Conservation (phyloP, 495 filamentous ascomycete genomes). For the Podospora pseudocomata region DNA sequence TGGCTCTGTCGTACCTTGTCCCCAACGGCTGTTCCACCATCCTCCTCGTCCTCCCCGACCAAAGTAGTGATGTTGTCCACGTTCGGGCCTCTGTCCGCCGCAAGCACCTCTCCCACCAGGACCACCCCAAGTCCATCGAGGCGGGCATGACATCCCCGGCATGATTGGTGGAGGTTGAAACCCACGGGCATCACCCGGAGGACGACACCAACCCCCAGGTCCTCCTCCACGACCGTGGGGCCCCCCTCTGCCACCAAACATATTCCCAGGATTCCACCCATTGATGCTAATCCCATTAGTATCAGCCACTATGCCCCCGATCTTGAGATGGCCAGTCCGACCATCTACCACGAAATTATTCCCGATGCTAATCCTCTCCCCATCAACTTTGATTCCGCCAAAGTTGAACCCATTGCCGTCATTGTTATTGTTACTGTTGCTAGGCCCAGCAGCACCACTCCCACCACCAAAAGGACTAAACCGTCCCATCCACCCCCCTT, state of each 20-base stretch:
- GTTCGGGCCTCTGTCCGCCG: not conserved
- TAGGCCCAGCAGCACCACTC: not conserved
- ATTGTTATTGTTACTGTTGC: not conserved
- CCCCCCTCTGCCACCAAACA: slow-evolving; percentile 20
- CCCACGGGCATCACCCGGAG: not conserved
- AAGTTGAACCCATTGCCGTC: slow-evolving; percentile 30
- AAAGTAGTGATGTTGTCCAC: not conserved
- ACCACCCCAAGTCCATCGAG: slow-evolving; percentile 2
- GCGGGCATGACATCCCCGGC: not conserved
- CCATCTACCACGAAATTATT: slow-evolving; percentile 38
- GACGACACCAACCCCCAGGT: not conserved
- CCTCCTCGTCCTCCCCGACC: slow-evolving; percentile 6
- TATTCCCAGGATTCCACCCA: slow-evolving; percentile 18
- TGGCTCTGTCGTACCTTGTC: not conserved
- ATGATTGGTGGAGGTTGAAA: not conserved
- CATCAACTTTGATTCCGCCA: slow-evolving; percentile 36
- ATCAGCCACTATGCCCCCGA: slow-evolving; percentile 31
- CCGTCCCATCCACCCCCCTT: not conserved
- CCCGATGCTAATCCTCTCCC: slow-evolving; percentile 39
- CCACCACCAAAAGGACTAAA: slow-evolving; percentile 6
- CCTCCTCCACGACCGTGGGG: not conserved
- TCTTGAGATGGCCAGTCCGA: slow-evolving; percentile 37
- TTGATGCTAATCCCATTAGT: slow-evolving; percentile 34
- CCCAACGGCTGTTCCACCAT: not conserved
- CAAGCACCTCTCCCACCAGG: not conserved